Conservation (phyloP, 495 filamentous ascomycete species). For the Penicillium paxilli region DNA sequence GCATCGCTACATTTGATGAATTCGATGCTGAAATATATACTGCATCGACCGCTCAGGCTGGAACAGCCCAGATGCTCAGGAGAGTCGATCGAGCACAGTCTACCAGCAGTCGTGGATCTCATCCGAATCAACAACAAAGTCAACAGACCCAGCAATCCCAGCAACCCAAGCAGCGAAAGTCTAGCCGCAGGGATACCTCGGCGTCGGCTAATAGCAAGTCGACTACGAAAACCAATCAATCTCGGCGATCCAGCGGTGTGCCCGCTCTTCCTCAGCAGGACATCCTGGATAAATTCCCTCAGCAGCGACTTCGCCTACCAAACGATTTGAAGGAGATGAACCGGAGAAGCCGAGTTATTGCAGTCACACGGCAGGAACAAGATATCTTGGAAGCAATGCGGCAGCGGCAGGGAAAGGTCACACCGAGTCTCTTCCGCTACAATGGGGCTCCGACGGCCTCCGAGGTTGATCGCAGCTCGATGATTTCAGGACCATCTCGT, state of each 20-base stretch:
- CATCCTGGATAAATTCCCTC: conserved; percentile 26
- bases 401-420: conserved; percentile 73
- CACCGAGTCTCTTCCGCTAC: conserved; percentile 63
- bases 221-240: conserved; percentile 21
- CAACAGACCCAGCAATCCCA: neutral
- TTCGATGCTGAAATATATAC: conserved; percentile 45
- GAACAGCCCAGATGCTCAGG: conserved; percentile 24
- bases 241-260: conserved; percentile 35
- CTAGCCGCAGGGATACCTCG: conserved; percentile 17
- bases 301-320: conserved; percentile 15
- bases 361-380: conserved; percentile 83
- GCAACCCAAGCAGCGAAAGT: neutral
- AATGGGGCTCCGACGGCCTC: conserved; percentile 4
- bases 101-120: conserved; percentile 32
- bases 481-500: conserved; percentile 34
- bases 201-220: conserved; percentile 29
- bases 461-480: conserved; percentile 28
- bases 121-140: conserved; percentile 6
- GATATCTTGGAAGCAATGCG: conserved; percentile 80
- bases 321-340: conserved; percentile 35
- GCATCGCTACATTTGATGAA: conserved; percentile 39
- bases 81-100: conserved; percentile 32
- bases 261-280: conserved; percentile 37
- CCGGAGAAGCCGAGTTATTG: conserved; percentile 69
- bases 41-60: conserved; percentile 38